Evolutionary conservation across 2,329 filamentous ascomycete species (phyloP).

Genomic region (Fusarium sp.): DNA sequence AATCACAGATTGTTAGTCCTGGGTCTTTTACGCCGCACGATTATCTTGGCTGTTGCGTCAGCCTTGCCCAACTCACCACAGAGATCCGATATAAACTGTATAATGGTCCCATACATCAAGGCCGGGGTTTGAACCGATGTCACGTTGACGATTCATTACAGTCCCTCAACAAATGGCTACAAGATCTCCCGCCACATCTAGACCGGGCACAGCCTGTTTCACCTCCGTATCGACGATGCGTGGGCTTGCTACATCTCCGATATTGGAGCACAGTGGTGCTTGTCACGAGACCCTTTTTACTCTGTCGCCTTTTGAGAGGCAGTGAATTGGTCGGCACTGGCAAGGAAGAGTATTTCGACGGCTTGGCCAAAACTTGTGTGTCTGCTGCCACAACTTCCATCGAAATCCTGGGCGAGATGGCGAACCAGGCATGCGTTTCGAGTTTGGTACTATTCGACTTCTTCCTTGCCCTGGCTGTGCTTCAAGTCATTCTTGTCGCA

Average conservation of each 20-base stretch:
- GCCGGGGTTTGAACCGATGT: not conserved
- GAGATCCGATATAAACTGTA: not conserved
- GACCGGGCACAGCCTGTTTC: not conserved
- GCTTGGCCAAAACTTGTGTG: not conserved
- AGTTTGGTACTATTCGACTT: not conserved
- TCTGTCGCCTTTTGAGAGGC: not conserved
- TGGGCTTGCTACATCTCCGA: not conserved
- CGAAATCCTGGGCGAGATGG: not conserved
- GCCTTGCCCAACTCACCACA: not conserved
- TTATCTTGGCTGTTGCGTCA: not conserved
- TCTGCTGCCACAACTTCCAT: not conserved
- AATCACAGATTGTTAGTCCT: not conserved
- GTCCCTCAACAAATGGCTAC: not conserved
- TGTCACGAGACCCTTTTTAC: not conserved
- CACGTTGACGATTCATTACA: not conserved
- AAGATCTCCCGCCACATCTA: not conserved
- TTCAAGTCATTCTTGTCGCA: not conserved
- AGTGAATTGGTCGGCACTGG: not conserved
- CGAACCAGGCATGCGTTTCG: not conserved
- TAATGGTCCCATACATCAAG: not conserved
- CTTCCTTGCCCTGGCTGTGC: not conserved
- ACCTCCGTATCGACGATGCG: not conserved
- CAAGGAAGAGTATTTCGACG: not conserved
- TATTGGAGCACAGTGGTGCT: not conserved
- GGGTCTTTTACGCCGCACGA: not conserved